Evolutionary conservation across 345 rosid species (phyloP).

Genomic region (Barbarea vulgaris): DNA sequence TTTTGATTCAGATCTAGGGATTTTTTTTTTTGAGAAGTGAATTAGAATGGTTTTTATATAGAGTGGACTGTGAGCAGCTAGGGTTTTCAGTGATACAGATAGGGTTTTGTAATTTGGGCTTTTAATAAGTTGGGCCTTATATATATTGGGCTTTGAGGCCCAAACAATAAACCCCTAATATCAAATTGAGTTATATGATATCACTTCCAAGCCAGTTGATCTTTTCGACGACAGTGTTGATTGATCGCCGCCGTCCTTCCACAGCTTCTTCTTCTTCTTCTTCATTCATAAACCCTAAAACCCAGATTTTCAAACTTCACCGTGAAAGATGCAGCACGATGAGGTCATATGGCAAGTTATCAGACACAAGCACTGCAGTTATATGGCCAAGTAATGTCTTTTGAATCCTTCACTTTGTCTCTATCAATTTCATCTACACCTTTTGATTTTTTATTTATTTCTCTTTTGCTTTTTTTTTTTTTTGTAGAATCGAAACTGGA

Average conservation of each 20-base stretch:
- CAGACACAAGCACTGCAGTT: conserved; percentile 97
- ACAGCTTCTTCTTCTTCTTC: not conserved
- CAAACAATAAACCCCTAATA: not conserved
- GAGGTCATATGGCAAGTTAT: conserved; percentile 98
- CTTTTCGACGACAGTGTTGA: not conserved
- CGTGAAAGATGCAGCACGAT: conserved; percentile 79
- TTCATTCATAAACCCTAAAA: conserved; percentile 23
- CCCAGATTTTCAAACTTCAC: not conserved
- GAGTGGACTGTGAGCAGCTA: conserved; percentile 6
- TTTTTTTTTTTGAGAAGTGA: not conserved
- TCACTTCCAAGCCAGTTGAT: not conserved
- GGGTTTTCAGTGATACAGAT: conserved; percentile 6
- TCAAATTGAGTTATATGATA: not conserved
- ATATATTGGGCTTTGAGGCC: not conserved
- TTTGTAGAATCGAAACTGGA: conserved; percentile 76
- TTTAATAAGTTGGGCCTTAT: not conserved
- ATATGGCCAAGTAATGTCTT: conserved; percentile 74
- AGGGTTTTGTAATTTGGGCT: not conserved
- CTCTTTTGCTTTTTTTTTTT: not conserved
- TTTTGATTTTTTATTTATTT: not conserved
- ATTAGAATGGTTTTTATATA: conserved; percentile 15
- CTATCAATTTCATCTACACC: not conserved
- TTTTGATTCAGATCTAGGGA: conserved; percentile 20
- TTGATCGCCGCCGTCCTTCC: not conserved
- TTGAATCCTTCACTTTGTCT: not conserved